phyloP scores from a whole-genome alignment of 345 rosid genomes.

The Erodium maritimum region DNA sequence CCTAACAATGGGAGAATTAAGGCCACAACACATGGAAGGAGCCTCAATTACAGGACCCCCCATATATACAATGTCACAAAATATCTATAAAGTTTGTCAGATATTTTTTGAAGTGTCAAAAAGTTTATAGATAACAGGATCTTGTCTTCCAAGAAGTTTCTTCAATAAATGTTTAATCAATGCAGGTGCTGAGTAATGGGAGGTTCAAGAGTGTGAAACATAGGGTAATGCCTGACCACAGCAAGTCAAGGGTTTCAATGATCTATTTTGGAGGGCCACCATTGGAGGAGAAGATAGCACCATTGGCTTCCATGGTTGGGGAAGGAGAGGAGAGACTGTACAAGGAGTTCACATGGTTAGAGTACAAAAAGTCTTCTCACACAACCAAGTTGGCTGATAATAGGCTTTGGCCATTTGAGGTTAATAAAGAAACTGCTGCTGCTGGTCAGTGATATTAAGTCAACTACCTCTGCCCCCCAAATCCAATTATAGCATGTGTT shows the following conservation, averaged over 20 bases:
- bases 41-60: too few relatives aligned
- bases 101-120: too few relatives aligned
- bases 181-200: constrained; percentile 12
- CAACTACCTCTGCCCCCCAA: too few relatives aligned
- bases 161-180: too few relatives aligned
- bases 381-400: constrained; percentile 7
- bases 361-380: constrained; percentile 9
- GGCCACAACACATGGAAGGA: too few relatives aligned
- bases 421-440: not conserved
- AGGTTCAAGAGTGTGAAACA: constrained; percentile 12
- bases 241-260: constrained; percentile 7
- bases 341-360: not conserved
- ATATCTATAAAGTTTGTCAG: too few relatives aligned
- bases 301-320: constrained; percentile 2
- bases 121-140: too few relatives aligned
- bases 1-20: too few relatives aligned
- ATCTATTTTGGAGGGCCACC: constrained; percentile 10
- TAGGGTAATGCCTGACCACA: constrained; percentile 1
- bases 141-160: too few relatives aligned
- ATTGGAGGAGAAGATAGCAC: constrained; percentile 4
- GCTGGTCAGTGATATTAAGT: not conserved
- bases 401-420: constrained; percentile 6
- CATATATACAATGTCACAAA: too few relatives aligned
- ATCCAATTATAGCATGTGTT: not conserved
- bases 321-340: not conserved